Conservation (phyloP, 306 rosid genomes). For the Calophaca sinica region DNA sequence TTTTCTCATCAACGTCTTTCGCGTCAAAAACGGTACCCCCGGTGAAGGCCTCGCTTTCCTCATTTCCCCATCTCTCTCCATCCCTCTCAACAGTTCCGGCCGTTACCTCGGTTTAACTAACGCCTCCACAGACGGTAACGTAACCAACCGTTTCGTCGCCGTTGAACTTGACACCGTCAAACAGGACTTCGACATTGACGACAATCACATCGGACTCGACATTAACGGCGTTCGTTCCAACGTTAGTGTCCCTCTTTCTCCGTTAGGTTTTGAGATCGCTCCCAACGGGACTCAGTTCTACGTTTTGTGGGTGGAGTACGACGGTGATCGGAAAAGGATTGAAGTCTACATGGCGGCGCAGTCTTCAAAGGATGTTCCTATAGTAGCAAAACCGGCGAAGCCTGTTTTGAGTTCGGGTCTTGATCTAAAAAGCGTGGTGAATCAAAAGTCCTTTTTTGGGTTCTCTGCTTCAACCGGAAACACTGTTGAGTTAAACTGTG, state of each 20-base stretch:
- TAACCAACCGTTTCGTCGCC: constrained; percentile 62
- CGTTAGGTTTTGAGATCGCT: constrained; percentile 53
- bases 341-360: constrained; percentile 59
- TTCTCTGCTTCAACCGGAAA: constrained; percentile 77
- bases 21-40: constrained; percentile 42
- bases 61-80: constrained; percentile 50
- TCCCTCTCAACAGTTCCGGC: constrained; percentile 60
- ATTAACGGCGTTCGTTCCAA: constrained; percentile 62
- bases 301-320: constrained; percentile 68
- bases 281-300: constrained; percentile 44
- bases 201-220: constrained; percentile 72
- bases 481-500: constrained; percentile 59
- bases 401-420: constrained; percentile 53
- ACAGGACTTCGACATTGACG: constrained; percentile 63
- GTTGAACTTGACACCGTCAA: constrained; percentile 75
- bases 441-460: constrained; percentile 60
- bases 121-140: constrained; percentile 63
- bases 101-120: constrained; percentile 74
- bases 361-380: background rate
- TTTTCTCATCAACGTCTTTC: constrained; percentile 61
- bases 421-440: constrained; percentile 47
- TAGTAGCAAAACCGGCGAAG: constrained; percentile 47
- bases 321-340: constrained; percentile 48
- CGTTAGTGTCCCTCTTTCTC: constrained; percentile 43
- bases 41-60: constrained; percentile 77